Base-by-base conservation (phyloP, 2,329 filamentous ascomycete species). In the Chaetomiaceae sp. region DNA sequence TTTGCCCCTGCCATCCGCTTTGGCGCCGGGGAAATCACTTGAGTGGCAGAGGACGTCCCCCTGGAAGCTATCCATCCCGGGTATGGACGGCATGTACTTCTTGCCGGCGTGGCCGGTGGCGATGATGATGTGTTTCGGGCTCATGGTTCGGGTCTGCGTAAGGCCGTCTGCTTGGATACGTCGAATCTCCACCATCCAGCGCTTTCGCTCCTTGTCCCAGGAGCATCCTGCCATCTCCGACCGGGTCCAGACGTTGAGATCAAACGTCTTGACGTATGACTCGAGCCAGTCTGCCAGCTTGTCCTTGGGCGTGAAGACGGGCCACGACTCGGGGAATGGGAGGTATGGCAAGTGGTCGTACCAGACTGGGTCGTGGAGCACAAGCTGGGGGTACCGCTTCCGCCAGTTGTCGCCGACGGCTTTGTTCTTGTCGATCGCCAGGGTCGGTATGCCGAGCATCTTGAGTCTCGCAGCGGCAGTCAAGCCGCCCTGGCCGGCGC, bases 251-350 rank as follows among this genome's bases (percentile, higher is more conserved):
- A 85, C 75, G 60, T 87, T 84, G 44, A 87, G 72, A 62, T 88
- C 84, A 39, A 87, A 72, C 5, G 77, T 66, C 34, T 75, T 75
- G 9, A 79, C 84, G 57, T 87, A 87, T 2, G 75, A 70, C 59
- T 84, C 81, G 58, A 87, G 79, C 69, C 80, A 87, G 48, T 83
- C 80, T 2, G 75, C 84, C 0, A 86, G 71, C 61, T 87, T 87
- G 65, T 86, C 82, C 59, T 85, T 85, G 4, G 83, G 83, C 0
- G 83, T 86, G 66, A 84, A 87, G 17, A 84, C 67, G 0, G 84
- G 83, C 82, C 83, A 87, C 56, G 73, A 75, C 0, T 75, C 65
- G 0, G 83, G 83, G 59, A 85, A 87, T 0, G 72, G 71, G 3
- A 87, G 62, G 63, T 85, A 87, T 0, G 83, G 80, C 67, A 85